Base-by-base conservation (phyloP, 495 filamentous ascomycete genomes). In the Lophiostoma macrostomum region DNA sequence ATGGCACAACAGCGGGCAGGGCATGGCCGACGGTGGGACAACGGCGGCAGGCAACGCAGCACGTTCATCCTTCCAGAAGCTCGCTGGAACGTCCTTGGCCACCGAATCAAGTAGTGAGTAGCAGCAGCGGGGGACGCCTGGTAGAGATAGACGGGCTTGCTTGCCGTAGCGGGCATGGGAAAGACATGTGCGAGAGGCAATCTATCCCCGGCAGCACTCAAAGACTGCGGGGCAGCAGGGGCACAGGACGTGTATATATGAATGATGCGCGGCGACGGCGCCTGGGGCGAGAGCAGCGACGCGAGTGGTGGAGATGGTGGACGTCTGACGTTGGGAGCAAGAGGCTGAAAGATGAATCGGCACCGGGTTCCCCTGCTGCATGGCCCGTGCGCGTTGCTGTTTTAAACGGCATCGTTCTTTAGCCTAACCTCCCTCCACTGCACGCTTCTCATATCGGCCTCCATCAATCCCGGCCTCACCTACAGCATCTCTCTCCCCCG, bases 361-460 rank as follows among this genome's bases (percentile, higher is more conserved):
- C 16, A 12, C 31, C 10, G 25, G 30, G 38, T n/a, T 45, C 22
- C 23, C 38, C 31, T 22, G 39, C 3, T 5, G 42, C 46, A 1
- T 10, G 40, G 40, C 32, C 55, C 31, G 45, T 50, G 54, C 55
- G 32, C 34, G 18, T 20, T 40, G 47, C 54, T 47, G 54, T 51
- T 46, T 51, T 44, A 58, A 52, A 38, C 37, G 34, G 28, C 28
- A 4, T n/a, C 10, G 23, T 42, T 48, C 25, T 58, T 58, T 58
- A 58, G 55, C 55, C 55, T 58, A 53, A 52, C 55, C 38, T 40
- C 37, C 37, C 35, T 19, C n/a, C 48, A 58, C 55, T 40, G 52
- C 55, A 41, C 48, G 25, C 29, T 41, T 34, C 53, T 52, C 52
- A 52, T 58, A 58, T 58, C 55, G 42, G 39, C 16, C 37, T 40